These are phyloP conservation scores for Cryptococcus deneoformans DNA, from an alignment of 1,284 basidiomycete genomes.

Conservation along the genomic window DNA sequence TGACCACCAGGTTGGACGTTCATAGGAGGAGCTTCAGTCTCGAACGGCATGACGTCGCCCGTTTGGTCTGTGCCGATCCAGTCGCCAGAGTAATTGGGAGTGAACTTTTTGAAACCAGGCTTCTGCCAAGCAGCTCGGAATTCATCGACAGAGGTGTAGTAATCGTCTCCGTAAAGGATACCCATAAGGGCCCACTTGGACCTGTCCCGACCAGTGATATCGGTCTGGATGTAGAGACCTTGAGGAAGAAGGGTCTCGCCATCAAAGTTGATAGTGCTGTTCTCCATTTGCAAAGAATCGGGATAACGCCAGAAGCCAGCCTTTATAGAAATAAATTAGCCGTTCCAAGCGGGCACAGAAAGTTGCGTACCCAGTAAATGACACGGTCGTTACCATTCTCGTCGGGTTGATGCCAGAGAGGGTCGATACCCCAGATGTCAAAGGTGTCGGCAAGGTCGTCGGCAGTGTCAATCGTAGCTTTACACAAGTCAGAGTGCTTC, in stretches of 20 bases:
- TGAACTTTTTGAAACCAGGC: slow-evolving; percentile 27
- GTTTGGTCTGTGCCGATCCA: slow-evolving; percentile 35
- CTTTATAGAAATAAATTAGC: slow-evolving; percentile 2
- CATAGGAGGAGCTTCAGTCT: slow-evolving; percentile 34
- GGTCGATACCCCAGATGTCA: slow-evolving; percentile 33
- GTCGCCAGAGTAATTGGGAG: slow-evolving; percentile 19
- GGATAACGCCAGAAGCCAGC: slow-evolving; percentile 19
- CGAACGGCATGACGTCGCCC: slow-evolving; percentile 21
- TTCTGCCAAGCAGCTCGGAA: slow-evolving; percentile 38
- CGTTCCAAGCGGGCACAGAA: background rate
- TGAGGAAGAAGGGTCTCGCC: slow-evolving; percentile 36
- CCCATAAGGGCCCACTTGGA: slow-evolving; percentile 26
- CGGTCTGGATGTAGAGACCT: slow-evolving; percentile 26
- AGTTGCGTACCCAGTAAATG: slow-evolving; percentile 18
- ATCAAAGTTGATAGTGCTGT: slow-evolving; percentile 14
- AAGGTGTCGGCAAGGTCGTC: slow-evolving; percentile 14
- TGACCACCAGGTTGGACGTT: slow-evolving; percentile 58
- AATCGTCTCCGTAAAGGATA: slow-evolving; percentile 21
- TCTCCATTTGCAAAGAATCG: slow-evolving; percentile 4
- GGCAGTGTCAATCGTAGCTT: slow-evolving; percentile 12
- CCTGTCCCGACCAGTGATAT: slow-evolving; percentile 35
- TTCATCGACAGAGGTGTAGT: slow-evolving; percentile 29
- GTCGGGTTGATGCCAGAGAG: slow-evolving; percentile 36
- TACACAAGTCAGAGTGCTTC: background rate
- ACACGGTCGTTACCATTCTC: slow-evolving; percentile 24